Evolutionary conservation across 306 rosid genomes (phyloP).

Genomic region (Glycine tomentella): DNA sequence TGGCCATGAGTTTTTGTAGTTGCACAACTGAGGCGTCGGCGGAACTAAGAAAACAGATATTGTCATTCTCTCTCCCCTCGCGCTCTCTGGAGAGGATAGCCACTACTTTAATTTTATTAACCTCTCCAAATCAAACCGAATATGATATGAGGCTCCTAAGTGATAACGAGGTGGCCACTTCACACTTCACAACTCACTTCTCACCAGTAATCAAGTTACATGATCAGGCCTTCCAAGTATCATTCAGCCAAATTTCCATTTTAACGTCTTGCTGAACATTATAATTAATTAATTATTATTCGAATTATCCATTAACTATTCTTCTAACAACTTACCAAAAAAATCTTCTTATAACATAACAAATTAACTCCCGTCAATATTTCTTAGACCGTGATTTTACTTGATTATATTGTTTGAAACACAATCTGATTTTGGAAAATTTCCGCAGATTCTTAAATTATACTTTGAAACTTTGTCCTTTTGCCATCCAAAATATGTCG

Average conservation of each 20-base stretch:
- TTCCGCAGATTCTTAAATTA: background rate
- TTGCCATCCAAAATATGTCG: constrained; percentile 34
- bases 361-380: background rate
- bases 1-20: constrained; percentile 41
- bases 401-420: too few relatives aligned
- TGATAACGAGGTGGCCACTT: background rate
- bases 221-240: too few relatives aligned
- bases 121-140: too few relatives aligned
- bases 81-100: constrained; percentile 15
- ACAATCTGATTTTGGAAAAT: background rate
- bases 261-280: too few relatives aligned
- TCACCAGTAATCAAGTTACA: too few relatives aligned
- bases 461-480: background rate
- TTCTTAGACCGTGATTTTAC: background rate
- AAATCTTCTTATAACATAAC: background rate
- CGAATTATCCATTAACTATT: background rate
- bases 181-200: background rate
- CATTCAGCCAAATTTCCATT: too few relatives aligned
- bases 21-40: constrained; percentile 49
- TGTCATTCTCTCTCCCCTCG: constrained; percentile 57
- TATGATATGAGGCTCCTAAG: background rate
- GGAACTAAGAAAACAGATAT: constrained; percentile 59
- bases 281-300: background rate
- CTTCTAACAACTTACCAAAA: too few relatives aligned
- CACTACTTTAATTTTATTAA: constrained; percentile 36